These are phyloP conservation scores for Tylopilus sp. DNA, from an alignment of 1,284 basidiomycete genomes.

Conservation along the genomic window DNA sequence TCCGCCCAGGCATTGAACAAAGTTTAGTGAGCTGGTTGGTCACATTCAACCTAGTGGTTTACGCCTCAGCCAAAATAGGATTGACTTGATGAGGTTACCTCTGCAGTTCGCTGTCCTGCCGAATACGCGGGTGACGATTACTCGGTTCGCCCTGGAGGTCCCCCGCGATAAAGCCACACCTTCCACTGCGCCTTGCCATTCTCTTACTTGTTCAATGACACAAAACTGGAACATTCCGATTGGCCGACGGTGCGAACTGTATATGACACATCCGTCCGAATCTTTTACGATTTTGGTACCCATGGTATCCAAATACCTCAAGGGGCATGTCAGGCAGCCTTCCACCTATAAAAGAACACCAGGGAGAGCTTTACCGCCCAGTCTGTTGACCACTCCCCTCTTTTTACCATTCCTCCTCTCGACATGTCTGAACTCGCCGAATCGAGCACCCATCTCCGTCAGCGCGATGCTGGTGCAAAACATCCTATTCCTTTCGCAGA, in stretches of 20 bases:
- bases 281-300: slow-evolving; percentile 5
- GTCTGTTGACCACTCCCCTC: background rate
- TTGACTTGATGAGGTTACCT: slow-evolving; percentile 6
- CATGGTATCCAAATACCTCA: background rate
- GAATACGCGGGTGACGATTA: slow-evolving; percentile 14
- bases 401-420: slow-evolving; percentile 1
- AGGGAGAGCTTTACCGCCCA: background rate
- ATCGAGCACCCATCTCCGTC: slow-evolving; percentile 11
- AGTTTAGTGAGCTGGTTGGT: slow-evolving; percentile 9
- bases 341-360: slow-evolving; percentile 25
- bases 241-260: background rate
- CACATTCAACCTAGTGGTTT: background rate
- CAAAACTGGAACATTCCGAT: slow-evolving; percentile 3
- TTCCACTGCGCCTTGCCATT: background rate
- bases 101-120: slow-evolving; percentile 2
- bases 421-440: slow-evolving; percentile 22
- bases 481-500: slow-evolving; percentile 24
- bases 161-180: background rate
- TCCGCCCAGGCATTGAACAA: background rate
- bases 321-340: background rate
- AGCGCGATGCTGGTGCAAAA: slow-evolving; percentile 2
- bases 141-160: slow-evolving; percentile 1
- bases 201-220: background rate
- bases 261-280: background rate
- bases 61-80: background rate